phyloP scores from a whole-genome alignment of 306 rosid genomes.

The Sesbania bispinosa region DNA sequence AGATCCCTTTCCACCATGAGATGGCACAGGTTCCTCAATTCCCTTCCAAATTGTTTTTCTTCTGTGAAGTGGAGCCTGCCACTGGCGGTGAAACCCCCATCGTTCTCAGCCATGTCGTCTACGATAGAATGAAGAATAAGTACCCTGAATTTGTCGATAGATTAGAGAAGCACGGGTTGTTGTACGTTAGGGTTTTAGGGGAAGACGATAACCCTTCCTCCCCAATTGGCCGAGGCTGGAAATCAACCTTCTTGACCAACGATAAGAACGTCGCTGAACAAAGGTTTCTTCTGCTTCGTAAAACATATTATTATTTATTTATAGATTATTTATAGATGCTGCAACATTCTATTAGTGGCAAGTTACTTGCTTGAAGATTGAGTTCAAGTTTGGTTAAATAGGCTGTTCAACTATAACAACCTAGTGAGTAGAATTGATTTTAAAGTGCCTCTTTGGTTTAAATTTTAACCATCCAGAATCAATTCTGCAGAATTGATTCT shows the following conservation, averaged over 20 bases:
- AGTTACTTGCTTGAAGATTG: too few species aligned
- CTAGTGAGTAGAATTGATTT: too few species aligned
- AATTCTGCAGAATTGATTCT: too few species aligned
- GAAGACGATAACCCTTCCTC: constrained; percentile 78
- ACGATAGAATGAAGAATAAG: constrained; percentile 63
- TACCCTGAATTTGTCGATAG: constrained; percentile 68
- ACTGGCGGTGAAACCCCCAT: constrained; percentile 90
- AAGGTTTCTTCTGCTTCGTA: constrained; percentile 48
- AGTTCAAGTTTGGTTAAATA: too few species aligned
- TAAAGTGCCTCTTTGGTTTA: too few species aligned
- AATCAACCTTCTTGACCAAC: constrained; percentile 79
- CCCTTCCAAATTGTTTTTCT: constrained; percentile 78
- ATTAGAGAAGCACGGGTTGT: constrained; percentile 65
- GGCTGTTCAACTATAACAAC: too few species aligned
- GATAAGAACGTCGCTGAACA: constrained; percentile 71
- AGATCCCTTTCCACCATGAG: constrained; percentile 87
- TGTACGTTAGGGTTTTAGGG: constrained; percentile 70
- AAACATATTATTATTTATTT: too few species aligned
- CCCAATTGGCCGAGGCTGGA: constrained; percentile 94
- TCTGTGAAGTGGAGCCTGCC: constrained; percentile 76
- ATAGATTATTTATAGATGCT: too few species aligned
- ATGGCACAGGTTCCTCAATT: constrained; percentile 91
- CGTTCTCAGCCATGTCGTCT: constrained; percentile 77
- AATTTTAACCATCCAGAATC: too few species aligned
- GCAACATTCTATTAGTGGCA: too few species aligned